Conservation (phyloP, 1,284 basidiomycete genomes). For the Takashimella tepidaria region DNA sequence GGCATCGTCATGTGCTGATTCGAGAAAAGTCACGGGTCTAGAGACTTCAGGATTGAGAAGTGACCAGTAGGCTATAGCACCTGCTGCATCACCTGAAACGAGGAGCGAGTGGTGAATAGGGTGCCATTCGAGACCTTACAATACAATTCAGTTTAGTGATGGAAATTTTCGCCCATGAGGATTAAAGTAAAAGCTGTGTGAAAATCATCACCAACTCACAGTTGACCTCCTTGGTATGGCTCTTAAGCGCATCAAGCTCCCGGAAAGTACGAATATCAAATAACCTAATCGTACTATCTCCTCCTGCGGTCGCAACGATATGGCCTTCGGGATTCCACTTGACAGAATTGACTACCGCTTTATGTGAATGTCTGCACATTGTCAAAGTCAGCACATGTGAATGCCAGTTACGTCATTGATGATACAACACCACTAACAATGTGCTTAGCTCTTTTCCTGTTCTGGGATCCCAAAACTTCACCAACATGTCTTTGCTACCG, state of each 20-base stretch:
- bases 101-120: slow-evolving; percentile 82
- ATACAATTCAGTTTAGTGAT: too few species aligned
- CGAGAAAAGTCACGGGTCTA: slow-evolving; percentile 70
- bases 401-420: too few species aligned
- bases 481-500: slow-evolving; percentile 94
- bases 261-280: slow-evolving; percentile 98
- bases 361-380: slow-evolving; percentile 75
- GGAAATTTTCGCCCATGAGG: too few species aligned
- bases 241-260: slow-evolving; percentile 82
- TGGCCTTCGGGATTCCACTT: slow-evolving; percentile 92
- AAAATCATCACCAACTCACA: slow-evolving; percentile 56
- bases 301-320: slow-evolving; percentile 84
- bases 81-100: slow-evolving; percentile 89
- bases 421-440: slow-evolving; percentile 55
- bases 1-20: slow-evolving; percentile 93
- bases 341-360: slow-evolving; percentile 91
- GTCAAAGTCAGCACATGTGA: slow-evolving; percentile 7
- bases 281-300: slow-evolving; percentile 91
- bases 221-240: slow-evolving; percentile 96
- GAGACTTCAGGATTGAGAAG: slow-evolving; percentile 51
- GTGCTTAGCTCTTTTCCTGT: slow-evolving; percentile 81
- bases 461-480: slow-evolving; percentile 98
- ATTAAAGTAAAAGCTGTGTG: neutral
- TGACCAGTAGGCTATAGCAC: slow-evolving; percentile 89
- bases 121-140: slow-evolving; percentile 83